Evolutionary conservation across 768 basidiomycete species (phyloP).

Genomic region (Xerocomellus dryophilus): DNA sequence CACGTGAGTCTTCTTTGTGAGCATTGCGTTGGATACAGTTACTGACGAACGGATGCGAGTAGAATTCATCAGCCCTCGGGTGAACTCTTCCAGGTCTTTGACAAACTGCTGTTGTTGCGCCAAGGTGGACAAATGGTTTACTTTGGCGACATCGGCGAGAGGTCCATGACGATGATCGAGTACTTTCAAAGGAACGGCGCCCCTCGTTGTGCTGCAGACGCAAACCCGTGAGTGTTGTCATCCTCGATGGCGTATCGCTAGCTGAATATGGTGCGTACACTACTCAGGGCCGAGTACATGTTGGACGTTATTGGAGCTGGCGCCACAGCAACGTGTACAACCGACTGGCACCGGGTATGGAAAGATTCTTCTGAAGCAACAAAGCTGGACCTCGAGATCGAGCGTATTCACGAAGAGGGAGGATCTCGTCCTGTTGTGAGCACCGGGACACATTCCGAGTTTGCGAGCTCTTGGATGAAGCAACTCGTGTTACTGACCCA

Average conservation of each 20-base stretch:
- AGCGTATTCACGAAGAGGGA: conserved; percentile 41
- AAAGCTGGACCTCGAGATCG: conserved; percentile 40
- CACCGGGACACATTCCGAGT: conserved; percentile 29
- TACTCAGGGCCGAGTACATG: conserved; percentile 43
- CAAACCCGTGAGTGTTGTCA: conserved; percentile 21
- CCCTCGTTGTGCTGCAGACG: conserved; percentile 12
- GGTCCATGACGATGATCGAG: conserved; percentile 18
- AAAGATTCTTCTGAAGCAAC: conserved; percentile 40
- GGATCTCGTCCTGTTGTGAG: conserved; percentile 19
- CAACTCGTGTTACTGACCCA: conserved; percentile 34
- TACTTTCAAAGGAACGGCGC: conserved; percentile 28
- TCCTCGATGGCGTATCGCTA: too few species aligned
- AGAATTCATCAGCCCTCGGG: conserved; percentile 39
- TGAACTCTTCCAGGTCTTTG: conserved; percentile 50
- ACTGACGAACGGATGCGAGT: neutral
- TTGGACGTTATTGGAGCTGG: conserved; percentile 58
- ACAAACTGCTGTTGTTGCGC: conserved; percentile 47
- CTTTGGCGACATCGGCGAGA: conserved; percentile 46
- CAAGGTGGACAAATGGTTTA: conserved; percentile 65
- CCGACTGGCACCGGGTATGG: conserved; percentile 54
- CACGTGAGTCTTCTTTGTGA: conserved; percentile 34
- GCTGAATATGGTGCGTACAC: neutral
- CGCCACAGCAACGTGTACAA: conserved; percentile 40
- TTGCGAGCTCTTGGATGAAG: conserved; percentile 38
- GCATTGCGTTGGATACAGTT: neutral